Evolutionary conservation across 768 basidiomycete species (phyloP), one percentile per base, ranked within the genome.

Genomic region (Asterophora lycoperdoides): DNA sequence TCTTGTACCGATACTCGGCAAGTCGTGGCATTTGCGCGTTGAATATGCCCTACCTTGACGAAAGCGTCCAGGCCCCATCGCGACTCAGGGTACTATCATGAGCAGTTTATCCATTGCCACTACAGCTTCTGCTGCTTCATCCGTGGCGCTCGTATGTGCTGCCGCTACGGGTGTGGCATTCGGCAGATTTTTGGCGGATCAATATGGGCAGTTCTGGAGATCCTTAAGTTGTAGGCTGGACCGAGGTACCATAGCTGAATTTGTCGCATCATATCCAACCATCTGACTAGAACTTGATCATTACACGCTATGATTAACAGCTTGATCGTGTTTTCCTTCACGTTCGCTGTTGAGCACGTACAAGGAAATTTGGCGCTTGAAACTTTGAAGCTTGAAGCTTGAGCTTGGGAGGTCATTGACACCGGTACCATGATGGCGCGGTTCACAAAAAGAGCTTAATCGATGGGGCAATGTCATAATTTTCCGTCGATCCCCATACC

Each of bases 1-100:
- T 32, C 35, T 54, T 8, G 28, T 54, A 46, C 52, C 52, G 29
- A 41, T 54, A 14, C 38, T 33, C 29, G 46, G 36, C 20, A 33
- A 41, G 44, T 38, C 10, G 33, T 26, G 17, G n/a, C 13, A 39
- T 41, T 18, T 5, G 17, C 13, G 19, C 26, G 38, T 20, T 30
- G 18, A 23, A 11, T 6, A 40, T 11, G 5, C 1, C n/a, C 19
- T 23, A 20, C 2, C 5, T 17, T 6, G 14, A 13, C 18, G 7
- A 9, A n/a, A 14, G n/a, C 13, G 2, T 3, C 5, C 33, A 49
- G 48, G 48, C n/a, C 40, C 48, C 33, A 42, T 49, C 33, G 48
- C 33, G 9, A 33, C 40, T 10, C 30, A 41, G 10, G 30, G 47
- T 23, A 32, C 47, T 15, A 13, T 41, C 15, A 18, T 20, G 13